Base-by-base conservation (phyloP, 257 asterid genomes). In the Anisodus acutangulus region DNA sequence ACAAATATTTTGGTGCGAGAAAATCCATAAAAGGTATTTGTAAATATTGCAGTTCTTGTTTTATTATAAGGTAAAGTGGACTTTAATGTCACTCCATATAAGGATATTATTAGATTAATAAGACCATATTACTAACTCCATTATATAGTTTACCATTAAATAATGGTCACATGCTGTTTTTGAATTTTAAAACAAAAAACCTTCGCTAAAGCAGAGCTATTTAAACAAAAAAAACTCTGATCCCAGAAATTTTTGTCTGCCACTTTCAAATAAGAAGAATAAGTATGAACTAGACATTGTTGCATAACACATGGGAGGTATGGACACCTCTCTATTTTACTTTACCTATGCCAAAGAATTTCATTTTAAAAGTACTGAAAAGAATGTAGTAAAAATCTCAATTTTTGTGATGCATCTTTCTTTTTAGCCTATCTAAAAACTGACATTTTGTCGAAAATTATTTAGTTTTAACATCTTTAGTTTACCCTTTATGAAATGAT, bases 181-280 rank as follows among this genome's bases (percentile, higher is more conserved):
- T 3, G 17, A 74, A 60, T 74, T 74, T 3, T 0, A 11, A 22
- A 19, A 19, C 5, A 0, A 2, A n/a, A n/a, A 31, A 19, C 5
- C 31, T 4, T 26, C 12, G 16, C 3, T 49, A 49, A 74, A 49
- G 81, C 8, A 51, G 47, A 53, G 26, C 26, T 12, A 69, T 39
- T 39, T 49, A 22, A 26, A 53, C 63, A 22, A 26, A 22, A 13
- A 74, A n/a, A 47, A 41, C 9, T 31, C 39, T 72, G 47, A 6
- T 26, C 64, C 63, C 47, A 78, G 63, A 53, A 51, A 54, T 67
- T 83, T 66, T 82, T 72, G 91, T 87, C 91, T 87, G 89, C 92
- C 90, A 88, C 84, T 45, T 60, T 53, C 83, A 9, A 2, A 59
- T 47, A 88, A 83, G 35, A 31, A 31, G 78, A 43, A 72, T 17